A percentile compares a stretch with the other conserved stretches of the same genome.
phyloP scores from a whole-genome alignment of 2,329 filamentous ascomycete genomes.

The Verticillium dahliae region DNA sequence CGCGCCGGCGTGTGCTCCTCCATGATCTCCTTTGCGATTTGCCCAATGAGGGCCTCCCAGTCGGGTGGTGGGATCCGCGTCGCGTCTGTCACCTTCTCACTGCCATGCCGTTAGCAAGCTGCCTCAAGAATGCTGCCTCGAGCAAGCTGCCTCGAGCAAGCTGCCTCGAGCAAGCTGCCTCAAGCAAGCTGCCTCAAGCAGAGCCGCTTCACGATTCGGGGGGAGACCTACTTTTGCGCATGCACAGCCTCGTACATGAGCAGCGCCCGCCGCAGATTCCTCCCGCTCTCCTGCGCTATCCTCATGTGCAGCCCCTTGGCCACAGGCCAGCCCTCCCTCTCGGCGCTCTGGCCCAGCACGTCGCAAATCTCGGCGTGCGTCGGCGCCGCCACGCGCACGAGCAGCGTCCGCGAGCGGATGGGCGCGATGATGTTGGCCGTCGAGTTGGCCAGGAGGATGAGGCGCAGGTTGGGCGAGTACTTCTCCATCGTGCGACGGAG shows the following conservation, averaged over 20 bases:
- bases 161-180: not conserved
- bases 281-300: conserved; percentile 83
- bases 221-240: conserved; percentile 77
- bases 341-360: conserved; percentile 63
- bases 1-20: conserved; percentile 86
- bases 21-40: conserved; percentile 90
- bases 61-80: conserved; percentile 92
- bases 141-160: conserved; percentile 15
- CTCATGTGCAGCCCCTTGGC: conserved; percentile 70
- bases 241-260: conserved; percentile 97
- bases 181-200: not conserved
- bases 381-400: conserved; percentile 87
- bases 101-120: conserved; percentile 33
- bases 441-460: conserved; percentile 91
- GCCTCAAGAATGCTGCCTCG: not conserved
- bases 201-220: too few species aligned
- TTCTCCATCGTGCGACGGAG: conserved; percentile 97
- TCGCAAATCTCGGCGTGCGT: conserved; percentile 77
- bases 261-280: conserved; percentile 83
- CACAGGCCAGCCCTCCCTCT: conserved; percentile 78
- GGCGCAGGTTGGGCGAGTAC: conserved; percentile 87
- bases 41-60: conserved; percentile 86
- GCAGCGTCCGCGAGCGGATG: conserved; percentile 82
- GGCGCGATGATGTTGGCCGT: conserved; percentile 99
- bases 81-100: conserved; percentile 81